These are phyloP conservation scores for Coccinonectria pachysandricola DNA, from an alignment of 2,329 filamentous ascomycete species.

Conservation along the genomic window DNA sequence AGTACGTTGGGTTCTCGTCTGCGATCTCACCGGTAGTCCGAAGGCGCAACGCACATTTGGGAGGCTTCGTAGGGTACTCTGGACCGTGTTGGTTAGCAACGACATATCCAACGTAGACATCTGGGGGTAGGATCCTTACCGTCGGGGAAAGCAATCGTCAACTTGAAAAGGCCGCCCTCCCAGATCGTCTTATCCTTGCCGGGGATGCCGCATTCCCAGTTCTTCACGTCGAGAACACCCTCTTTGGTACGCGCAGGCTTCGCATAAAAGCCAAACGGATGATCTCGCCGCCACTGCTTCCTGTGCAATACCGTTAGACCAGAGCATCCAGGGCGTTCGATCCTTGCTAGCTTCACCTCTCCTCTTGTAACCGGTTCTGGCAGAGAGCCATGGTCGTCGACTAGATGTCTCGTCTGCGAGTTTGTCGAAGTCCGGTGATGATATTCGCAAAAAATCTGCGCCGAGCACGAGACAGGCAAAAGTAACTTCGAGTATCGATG, in stretches of 20 bases:
- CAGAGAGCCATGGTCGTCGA: conserved; percentile 65
- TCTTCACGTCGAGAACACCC: conserved; percentile 82
- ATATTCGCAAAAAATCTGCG: no score
- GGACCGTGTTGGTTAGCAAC: no score
- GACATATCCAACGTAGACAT: no score
- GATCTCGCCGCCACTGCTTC: conserved; percentile 94
- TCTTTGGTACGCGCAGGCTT: conserved; percentile 71
- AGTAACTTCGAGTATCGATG: no score
- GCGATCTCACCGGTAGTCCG: no score
- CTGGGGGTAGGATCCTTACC: no score
- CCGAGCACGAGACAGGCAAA: no score
- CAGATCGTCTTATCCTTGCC: conserved; percentile 96
- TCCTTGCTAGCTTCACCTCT: conserved; percentile 59
- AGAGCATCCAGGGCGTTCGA: no score
- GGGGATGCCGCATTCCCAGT: conserved; percentile 93
- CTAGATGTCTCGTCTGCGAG: conserved; percentile 1
- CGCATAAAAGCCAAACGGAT: conserved; percentile 96
- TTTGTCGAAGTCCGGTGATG: no score
- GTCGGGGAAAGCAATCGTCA: conserved; percentile 86
- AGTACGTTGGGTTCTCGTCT: no score
- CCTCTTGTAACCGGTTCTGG: conserved; percentile 77
- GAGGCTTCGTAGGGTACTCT: conserved; percentile 98
- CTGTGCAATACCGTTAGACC: no score
- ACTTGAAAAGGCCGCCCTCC: conserved; percentile 95
- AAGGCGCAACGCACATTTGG: conserved; percentile 97